Percentiles rank a stretch among this genome's conserved stretches.
phyloP scores from a whole-genome alignment of 257 asterid genomes.

The Leonotis leonurus region DNA sequence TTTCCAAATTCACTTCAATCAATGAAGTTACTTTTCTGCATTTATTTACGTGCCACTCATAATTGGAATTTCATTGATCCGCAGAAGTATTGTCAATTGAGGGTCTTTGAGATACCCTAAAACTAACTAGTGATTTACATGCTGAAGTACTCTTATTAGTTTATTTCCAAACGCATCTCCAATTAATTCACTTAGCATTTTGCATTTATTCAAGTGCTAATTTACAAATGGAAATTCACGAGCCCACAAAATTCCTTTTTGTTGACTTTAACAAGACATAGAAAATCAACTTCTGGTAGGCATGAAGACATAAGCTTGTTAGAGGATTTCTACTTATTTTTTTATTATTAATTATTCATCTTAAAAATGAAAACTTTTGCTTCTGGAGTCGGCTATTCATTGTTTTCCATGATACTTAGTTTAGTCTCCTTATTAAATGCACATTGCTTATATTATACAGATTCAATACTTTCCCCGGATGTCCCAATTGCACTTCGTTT shows the following conservation, averaged over 20 bases:
- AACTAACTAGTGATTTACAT: neutral
- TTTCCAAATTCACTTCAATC: neutral
- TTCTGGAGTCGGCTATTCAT: neutral
- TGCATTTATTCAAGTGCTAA: neutral
- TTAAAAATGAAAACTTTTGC: neutral
- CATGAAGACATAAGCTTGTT: neutral
- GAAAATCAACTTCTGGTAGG: neutral
- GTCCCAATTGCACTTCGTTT: constrained; percentile 94
- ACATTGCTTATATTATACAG: constrained; percentile 34
- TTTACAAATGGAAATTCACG: neutral
- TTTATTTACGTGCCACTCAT: neutral
- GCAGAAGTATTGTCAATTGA: neutral
- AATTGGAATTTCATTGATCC: neutral
- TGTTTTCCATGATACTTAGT: neutral
- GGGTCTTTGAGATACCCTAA: neutral
- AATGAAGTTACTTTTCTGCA: neutral
- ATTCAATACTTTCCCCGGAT: constrained; percentile 75
- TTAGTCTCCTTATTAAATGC: constrained; percentile 3
- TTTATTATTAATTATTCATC: neutral
- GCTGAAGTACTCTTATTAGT: neutral
- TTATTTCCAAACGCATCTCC: neutral
- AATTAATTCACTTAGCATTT: neutral
- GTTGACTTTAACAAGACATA: neutral
- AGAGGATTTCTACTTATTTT: neutral
- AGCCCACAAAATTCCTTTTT: neutral